Evolutionary conservation across 192 early-diverging fungal genomes (phyloP).

Genomic region (Mortierella claussenii): DNA sequence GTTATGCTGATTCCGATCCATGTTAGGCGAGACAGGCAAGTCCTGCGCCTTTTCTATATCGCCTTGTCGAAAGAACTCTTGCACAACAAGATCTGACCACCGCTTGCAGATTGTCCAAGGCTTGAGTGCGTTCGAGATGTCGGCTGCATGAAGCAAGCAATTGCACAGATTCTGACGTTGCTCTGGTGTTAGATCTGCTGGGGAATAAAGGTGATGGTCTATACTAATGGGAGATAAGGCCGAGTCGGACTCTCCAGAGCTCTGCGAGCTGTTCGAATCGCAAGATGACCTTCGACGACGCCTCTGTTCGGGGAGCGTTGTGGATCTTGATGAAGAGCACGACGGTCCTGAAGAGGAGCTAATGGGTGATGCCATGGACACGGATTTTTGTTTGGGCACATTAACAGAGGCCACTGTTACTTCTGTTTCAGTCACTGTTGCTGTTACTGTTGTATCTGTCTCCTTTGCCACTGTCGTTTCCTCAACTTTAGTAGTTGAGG

Average conservation of each 20-base stretch:
- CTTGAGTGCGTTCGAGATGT: conserved; percentile 89
- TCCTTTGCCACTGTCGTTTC: not conserved
- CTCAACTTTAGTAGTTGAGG: too few species aligned
- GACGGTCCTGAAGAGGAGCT: conserved; percentile 9
- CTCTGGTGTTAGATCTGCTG: conserved; percentile 31
- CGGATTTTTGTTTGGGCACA: conserved; percentile 1
- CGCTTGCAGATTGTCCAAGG: conserved; percentile 87
- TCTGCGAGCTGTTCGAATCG: conserved; percentile 10
- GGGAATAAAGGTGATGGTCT: not conserved
- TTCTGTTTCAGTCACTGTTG: not conserved
- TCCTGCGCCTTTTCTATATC: conserved; percentile 80
- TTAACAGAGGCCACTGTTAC: not conserved
- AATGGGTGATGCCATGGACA: conserved; percentile 18
- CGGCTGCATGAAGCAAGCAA: conserved; percentile 85
- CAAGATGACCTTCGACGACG: conserved; percentile 7
- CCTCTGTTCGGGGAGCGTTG: not conserved
- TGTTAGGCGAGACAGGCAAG: conserved; percentile 88
- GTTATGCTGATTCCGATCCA: conserved; percentile 81
- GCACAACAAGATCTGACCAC: conserved; percentile 90
- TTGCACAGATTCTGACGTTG: conserved; percentile 74
- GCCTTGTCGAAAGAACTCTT: conserved; percentile 90
- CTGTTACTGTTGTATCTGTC: not conserved
- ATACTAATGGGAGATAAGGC: conserved; percentile 14
- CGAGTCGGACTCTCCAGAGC: conserved; percentile 19
- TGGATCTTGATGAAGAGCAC: too few species aligned